Evolutionary conservation across 2,329 filamentous ascomycete species (phyloP), one percentile per base, ranked within the genome.

Genomic region (Aaosphaeria arxii): DNA sequence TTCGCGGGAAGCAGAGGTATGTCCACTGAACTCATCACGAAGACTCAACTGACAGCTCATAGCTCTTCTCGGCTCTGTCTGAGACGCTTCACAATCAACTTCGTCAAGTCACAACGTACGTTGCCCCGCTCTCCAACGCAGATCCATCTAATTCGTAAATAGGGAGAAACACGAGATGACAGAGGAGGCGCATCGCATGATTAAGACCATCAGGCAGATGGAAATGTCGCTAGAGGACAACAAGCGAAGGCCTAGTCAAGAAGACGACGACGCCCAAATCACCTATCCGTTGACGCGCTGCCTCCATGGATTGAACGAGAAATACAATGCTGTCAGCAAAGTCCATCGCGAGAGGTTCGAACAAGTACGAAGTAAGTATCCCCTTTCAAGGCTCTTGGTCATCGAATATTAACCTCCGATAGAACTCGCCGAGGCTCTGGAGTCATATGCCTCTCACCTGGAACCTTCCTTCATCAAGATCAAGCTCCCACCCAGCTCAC

Each of bases 361-460:
- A 66, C 91, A 97, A 76, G 90, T 97, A 50, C 92, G 89, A 73
- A 96, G 90, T 95, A 75, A 61, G 87, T 30, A 4, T 28, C 29
- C 11, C 11, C 13, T 7, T 29, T 17, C 29, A 7, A 13, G 11
- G 1, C 33, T 36, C n/a, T n/a, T 9, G 33, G 9, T 36, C n/a
- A 36, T 42, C 36, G 36, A 30, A 39, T 38, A 41, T 56, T 66
- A 44, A 68, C 52, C 32, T 11, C 30, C 30, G 41, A 5, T 44
- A 95, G 90, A 96, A 78, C 87, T 99, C 55, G 91, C 91, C 28
- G 85, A 95, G 71, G 92, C 92, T 4, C 85, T 99, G 44, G 87
- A 96, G 67, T 96, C 92, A 5, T 99, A 97, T 70, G 95, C 94
- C 1, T 95, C 89, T 7, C 94, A 97, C 68, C 87, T 99, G 42